Conservation (phyloP, 306 rosid species). For the Fragaria vesca region DNA sequence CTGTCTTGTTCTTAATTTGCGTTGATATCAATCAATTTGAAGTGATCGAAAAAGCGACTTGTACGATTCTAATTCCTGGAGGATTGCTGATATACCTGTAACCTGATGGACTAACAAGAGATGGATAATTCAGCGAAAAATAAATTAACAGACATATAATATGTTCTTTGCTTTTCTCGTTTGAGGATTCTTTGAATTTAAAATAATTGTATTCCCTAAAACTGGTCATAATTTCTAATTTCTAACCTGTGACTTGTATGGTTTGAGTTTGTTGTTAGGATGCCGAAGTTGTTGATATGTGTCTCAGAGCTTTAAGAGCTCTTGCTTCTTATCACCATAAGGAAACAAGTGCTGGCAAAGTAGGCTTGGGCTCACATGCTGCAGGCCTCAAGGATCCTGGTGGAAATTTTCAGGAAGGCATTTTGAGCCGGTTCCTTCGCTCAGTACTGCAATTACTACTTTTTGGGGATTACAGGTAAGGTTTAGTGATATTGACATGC, state of each 20-base stretch:
- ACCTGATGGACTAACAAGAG: neutral
- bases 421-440: slow-evolving; percentile 77
- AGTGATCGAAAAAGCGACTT: no score
- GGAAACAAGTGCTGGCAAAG: slow-evolving; percentile 62
- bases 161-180: neutral
- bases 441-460: slow-evolving; percentile 82
- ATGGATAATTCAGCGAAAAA: neutral
- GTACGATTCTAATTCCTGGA: no score
- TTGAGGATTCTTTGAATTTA: neutral
- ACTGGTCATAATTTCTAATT: neutral
- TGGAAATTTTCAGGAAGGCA: slow-evolving; percentile 74
- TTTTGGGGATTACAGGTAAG: slow-evolving; percentile 88
- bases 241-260: slow-evolving; percentile 6
- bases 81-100: neutral
- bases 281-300: slow-evolving; percentile 70
- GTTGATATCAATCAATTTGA: no score
- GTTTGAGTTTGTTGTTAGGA: slow-evolving; percentile 49
- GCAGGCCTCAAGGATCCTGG: slow-evolving; percentile 47
- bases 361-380: slow-evolving; percentile 74
- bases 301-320: slow-evolving; percentile 83
- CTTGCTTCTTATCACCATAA: slow-evolving; percentile 82
- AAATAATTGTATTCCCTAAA: neutral
- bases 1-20: no score
- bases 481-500: neutral
- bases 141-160: neutral